Percentiles rank a stretch among this genome's conserved stretches.
Evolutionary conservation across 305 asterid species (phyloP).

Genomic region (Rubia peregrina): DNA sequence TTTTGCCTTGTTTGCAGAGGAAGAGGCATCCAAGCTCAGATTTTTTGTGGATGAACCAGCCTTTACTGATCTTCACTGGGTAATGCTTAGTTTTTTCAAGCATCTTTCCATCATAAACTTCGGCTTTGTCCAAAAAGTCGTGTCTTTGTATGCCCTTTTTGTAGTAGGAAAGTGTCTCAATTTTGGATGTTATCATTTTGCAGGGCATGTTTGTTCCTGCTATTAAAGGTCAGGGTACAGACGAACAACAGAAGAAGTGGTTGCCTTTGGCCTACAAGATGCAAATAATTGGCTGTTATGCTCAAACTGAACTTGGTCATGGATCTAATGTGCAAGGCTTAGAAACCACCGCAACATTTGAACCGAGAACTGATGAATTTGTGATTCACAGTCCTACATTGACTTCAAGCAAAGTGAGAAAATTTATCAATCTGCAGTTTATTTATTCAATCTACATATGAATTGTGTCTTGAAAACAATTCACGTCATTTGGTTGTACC

Average conservation of each 20-base stretch:
- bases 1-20: slow-evolving; percentile 45
- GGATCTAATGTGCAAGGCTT: slow-evolving; percentile 99
- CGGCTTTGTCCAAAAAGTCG: not conserved
- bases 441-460: not conserved
- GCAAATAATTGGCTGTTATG: slow-evolving; percentile 99
- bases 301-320: slow-evolving; percentile 99
- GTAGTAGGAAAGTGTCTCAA: slow-evolving; percentile 12
- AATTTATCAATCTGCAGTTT: slow-evolving; percentile 5
- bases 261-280: slow-evolving; percentile 86
- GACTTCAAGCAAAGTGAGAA: slow-evolving; percentile 94
- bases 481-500: not conserved
- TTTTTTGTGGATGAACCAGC: slow-evolving; percentile 88
- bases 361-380: slow-evolving; percentile 86
- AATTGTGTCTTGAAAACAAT: not conserved
- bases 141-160: not conserved
- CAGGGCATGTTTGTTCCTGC: slow-evolving; percentile 98
- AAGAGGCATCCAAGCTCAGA: slow-evolving; percentile 72
- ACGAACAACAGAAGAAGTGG: slow-evolving; percentile 89
- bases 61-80: slow-evolving; percentile 99
- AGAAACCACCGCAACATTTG: slow-evolving; percentile 98
- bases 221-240: slow-evolving; percentile 91
- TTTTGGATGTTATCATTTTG: slow-evolving; percentile 16
- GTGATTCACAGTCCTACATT: slow-evolving; percentile 90
- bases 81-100: slow-evolving; percentile 19
- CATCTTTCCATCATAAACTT: not conserved